phyloP scores from a whole-genome alignment of 1,284 basidiomycete genomes.

The Chondrostereum purpureum region DNA sequence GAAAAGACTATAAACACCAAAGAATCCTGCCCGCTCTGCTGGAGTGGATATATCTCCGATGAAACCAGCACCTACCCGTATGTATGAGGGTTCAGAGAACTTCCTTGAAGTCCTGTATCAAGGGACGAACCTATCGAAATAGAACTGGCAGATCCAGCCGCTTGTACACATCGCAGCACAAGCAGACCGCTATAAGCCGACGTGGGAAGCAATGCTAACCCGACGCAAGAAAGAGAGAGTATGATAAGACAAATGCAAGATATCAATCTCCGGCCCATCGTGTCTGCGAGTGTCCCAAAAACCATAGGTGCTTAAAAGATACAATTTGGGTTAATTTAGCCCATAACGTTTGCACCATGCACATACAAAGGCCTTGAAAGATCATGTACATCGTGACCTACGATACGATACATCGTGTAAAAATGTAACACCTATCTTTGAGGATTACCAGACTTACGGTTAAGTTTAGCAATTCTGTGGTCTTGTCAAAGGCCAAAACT shows the following conservation, averaged over 20 bases:
- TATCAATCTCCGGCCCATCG: constrained; percentile 46
- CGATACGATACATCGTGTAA: too few relatives aligned
- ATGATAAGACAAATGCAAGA: constrained; percentile 48
- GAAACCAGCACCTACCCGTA: constrained; percentile 42
- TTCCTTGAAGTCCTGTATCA: too few relatives aligned
- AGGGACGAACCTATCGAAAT: constrained; percentile 42
- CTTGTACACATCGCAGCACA: constrained; percentile 54
- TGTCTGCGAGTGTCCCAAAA: constrained; percentile 57
- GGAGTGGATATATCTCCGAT: constrained; percentile 49
- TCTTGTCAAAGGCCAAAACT: constrained; percentile 53
- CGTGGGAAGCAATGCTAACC: constrained; percentile 54
- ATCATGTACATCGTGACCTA: constrained; percentile 72
- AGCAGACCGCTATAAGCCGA: constrained; percentile 55
- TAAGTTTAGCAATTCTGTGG: constrained; percentile 67
- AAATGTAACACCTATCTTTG: too few relatives aligned
- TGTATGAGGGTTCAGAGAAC: neutral
- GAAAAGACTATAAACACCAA: neutral
- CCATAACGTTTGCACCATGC: neutral
- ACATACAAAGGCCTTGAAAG: constrained; percentile 63
- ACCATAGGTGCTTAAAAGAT: constrained; percentile 47
- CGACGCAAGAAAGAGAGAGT: constrained; percentile 46
- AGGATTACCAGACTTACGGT: constrained; percentile 32
- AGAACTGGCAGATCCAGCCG: constrained; percentile 54
- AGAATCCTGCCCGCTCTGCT: constrained; percentile 34
- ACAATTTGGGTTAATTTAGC: constrained; percentile 3